Percentiles rank a stretch among this genome's conserved stretches.
phyloP scores from a whole-genome alignment of 768 basidiomycete species.

The Xerocomus spinulosus region DNA sequence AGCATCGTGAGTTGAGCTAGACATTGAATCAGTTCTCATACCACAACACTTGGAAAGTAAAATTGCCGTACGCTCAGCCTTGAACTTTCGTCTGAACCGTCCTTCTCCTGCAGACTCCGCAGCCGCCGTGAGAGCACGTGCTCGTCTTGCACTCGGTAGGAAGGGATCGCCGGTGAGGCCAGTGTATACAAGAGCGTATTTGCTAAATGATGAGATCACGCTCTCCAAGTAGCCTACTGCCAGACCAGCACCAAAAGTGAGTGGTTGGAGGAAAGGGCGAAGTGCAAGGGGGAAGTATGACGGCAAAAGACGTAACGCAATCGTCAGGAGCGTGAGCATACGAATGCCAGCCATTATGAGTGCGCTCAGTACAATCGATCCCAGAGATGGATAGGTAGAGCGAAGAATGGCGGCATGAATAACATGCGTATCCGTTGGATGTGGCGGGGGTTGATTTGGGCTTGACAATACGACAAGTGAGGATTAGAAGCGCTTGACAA shows the following conservation, averaged over 20 bases:
- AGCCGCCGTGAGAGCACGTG: conserved; percentile 53
- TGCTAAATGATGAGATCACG: conserved; percentile 50
- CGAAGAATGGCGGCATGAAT: conserved; percentile 77
- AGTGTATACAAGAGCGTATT: conserved; percentile 65
- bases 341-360: conserved; percentile 73
- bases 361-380: conserved; percentile 71
- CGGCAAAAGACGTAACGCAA: conserved; percentile 54
- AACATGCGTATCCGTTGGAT: conserved; percentile 57
- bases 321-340: conserved; percentile 44
- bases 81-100: conserved; percentile 44
- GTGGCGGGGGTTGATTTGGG: conserved; percentile 32
- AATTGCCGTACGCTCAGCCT: conserved; percentile 51
- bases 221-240: conserved; percentile 43
- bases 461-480: conserved; percentile 16
- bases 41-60: neutral
- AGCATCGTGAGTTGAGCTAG: conserved; percentile 66
- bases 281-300: conserved; percentile 43
- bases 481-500: neutral
- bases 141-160: conserved; percentile 49
- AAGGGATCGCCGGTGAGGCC: conserved; percentile 75
- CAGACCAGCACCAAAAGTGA: conserved; percentile 34
- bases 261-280: conserved; percentile 39
- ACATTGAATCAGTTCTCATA: conserved; percentile 4
- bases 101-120: conserved; percentile 44
- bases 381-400: conserved; percentile 76